Evolutionary conservation across 768 basidiomycete species (phyloP), one percentile per base, ranked within the genome.

Genomic region (Mycena venus): DNA sequence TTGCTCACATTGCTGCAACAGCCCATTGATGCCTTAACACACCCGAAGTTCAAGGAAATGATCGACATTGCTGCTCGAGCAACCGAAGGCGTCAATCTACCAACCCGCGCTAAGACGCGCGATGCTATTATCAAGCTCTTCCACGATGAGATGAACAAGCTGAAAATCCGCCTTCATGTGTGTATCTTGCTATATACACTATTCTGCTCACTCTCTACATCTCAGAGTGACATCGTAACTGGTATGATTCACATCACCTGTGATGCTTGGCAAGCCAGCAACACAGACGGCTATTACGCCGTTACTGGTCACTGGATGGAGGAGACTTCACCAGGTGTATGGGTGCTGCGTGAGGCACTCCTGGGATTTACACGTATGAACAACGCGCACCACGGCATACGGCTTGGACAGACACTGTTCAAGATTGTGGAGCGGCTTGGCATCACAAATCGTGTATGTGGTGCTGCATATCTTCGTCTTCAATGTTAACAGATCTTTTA

Each of bases 281-380:
- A 84, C 71, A 70, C 74, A 1, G 85, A 87, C 75, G 81, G 77
- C 1, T 88, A 87, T 75, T 84, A 85, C 74, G 85, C 81, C 0
- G 82, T 85, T 6, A 87, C 83, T 0, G 84, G 80, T 0, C 84
- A 85, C 62, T 87, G 86, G 85, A 83, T 86, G 51, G 83, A 85
- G 51, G 83, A 85, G 73, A 59, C 21, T 0, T 23, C 36, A 1
- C 70, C 77, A 10, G 71, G 73, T 0, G 55, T 77, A 10, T 86
- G 83, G 84, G 67, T 78, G 31, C 47, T 82, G 11, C 58, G 83
- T 23, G 77, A 67, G 42, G 80, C 80, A 3, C 71, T 88, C 19
- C 23, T 70, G 12, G 69, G 61, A 10, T 70, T 70, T 42, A 61
- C 34, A 0, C 49, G 42, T n/a, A 17, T 72, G 15, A 72, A 72